Conservation (phyloP, 2,329 filamentous ascomycete species). For the Aspergillus sp. region DNA sequence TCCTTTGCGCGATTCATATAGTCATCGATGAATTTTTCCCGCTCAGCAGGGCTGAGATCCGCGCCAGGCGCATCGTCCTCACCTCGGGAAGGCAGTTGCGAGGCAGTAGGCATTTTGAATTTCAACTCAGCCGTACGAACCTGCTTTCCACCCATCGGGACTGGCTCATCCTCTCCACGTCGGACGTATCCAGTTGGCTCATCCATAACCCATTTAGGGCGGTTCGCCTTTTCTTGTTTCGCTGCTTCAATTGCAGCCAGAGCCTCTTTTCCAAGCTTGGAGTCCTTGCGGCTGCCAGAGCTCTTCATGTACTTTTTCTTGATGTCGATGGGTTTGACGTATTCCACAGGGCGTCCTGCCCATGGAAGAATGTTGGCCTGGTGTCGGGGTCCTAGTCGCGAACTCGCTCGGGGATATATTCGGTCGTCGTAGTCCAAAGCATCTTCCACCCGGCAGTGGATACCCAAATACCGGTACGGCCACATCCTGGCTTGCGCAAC, state of each 20-base stretch:
- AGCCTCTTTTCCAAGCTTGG: slow-evolving; percentile 74
- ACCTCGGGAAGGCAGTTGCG: slow-evolving; percentile 43
- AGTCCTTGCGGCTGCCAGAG: slow-evolving; percentile 64
- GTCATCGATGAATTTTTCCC: slow-evolving; percentile 61
- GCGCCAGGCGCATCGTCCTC: slow-evolving; percentile 36
- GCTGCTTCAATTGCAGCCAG: slow-evolving; percentile 76
- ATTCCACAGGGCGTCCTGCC: slow-evolving; percentile 82
- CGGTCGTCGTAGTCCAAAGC: slow-evolving; percentile 95
- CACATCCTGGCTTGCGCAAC: slow-evolving; percentile 89
- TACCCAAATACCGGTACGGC: slow-evolving; percentile 92
- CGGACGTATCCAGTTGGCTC: slow-evolving; percentile 80
- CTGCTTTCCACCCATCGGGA: slow-evolving; percentile 60
- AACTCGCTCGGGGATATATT: slow-evolving; percentile 93
- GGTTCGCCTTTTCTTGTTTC: slow-evolving; percentile 69
- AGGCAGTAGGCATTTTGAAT: slow-evolving; percentile 67
- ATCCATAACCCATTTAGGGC: slow-evolving; percentile 91
- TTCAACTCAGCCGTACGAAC: slow-evolving; percentile 69
- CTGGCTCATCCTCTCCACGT: slow-evolving; percentile 72
- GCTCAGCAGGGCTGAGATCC: slow-evolving; percentile 30
- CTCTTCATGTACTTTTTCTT: slow-evolving; percentile 69
- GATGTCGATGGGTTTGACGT: slow-evolving; percentile 80
- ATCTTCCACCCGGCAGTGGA: slow-evolving; percentile 93
- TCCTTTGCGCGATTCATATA: slow-evolving; percentile 69
- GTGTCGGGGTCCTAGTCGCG: slow-evolving; percentile 82
- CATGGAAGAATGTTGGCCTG: slow-evolving; percentile 82